phyloP scores from a whole-genome alignment of 2,329 filamentous ascomycete species.

The Fusarium clavum region DNA sequence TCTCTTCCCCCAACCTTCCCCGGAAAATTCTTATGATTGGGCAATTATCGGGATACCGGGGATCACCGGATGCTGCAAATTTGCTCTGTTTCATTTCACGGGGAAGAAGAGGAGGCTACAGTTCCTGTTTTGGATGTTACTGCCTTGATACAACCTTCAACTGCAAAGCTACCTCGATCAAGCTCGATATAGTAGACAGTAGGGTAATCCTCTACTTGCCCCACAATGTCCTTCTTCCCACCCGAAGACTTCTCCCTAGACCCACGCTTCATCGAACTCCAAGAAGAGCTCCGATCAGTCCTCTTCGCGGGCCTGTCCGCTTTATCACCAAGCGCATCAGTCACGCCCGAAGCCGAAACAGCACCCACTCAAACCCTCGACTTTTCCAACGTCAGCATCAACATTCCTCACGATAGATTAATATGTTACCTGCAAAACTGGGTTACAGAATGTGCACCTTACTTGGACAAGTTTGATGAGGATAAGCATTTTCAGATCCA shows the following conservation, averaged over 20 bases:
- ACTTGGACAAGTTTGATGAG: conserved; percentile 67
- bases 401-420: conserved; percentile 44
- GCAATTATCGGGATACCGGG: not conserved
- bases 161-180: not conserved
- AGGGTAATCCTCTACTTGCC: too few species aligned
- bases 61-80: conserved; percentile 19
- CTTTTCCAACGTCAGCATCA: conserved; percentile 46
- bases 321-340: conserved; percentile 45
- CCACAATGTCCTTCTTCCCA: conserved; percentile 37
- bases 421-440: conserved; percentile 60
- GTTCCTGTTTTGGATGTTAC: conserved; percentile 1
- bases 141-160: not conserved
- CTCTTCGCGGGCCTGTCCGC: conserved; percentile 52
- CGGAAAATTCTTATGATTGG: conserved; percentile 2
- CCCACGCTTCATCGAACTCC: conserved; percentile 58
- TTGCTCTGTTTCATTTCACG: conserved; percentile 7
- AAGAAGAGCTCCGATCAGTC: conserved; percentile 58
- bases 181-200: too few species aligned
- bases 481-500: conserved; percentile 64
- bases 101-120: conserved; percentile 7
- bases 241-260: conserved; percentile 51
- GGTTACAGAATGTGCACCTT: conserved; percentile 62
- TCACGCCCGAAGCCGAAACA: conserved; percentile 41
- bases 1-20: not conserved
- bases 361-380: conserved; percentile 38